Conservation (phyloP, 2,329 filamentous ascomycete species). For the Ceratocystis diversiconidia region DNA sequence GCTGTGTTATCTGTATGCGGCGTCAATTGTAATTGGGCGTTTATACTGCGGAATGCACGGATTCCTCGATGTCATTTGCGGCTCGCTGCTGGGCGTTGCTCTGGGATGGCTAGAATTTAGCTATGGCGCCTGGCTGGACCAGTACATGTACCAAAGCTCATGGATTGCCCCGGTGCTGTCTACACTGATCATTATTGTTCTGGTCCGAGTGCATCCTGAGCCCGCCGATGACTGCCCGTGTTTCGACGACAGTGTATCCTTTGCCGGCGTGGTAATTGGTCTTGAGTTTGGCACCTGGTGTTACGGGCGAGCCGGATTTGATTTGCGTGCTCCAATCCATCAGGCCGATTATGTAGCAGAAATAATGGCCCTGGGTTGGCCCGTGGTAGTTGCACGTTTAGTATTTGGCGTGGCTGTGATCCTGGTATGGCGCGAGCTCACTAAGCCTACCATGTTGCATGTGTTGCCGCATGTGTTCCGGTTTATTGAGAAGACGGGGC, state of each 20-base stretch:
- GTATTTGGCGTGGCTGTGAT: conserved; percentile 68
- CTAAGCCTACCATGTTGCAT: conserved; percentile 70
- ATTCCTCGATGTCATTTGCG: conserved; percentile 77
- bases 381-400: conserved; percentile 51
- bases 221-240: conserved; percentile 94
- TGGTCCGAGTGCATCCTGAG: conserved; percentile 85
- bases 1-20: conserved; percentile 68
- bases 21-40: conserved; percentile 78
- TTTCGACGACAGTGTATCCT: conserved; percentile 90
- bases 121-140: conserved; percentile 49
- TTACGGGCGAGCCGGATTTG: conserved; percentile 13
- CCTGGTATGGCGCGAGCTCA: conserved; percentile 77
- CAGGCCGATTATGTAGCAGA: conserved; percentile 33
- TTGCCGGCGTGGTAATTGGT: conserved; percentile 80
- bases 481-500: conserved; percentile 62
- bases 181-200: conserved; percentile 51
- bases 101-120: conserved; percentile 47
- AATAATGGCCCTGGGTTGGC: conserved; percentile 50
- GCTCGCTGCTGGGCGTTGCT: conserved; percentile 59
- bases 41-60: conserved; percentile 99
- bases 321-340: conserved; percentile 45
- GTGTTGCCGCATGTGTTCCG: conserved; percentile 76
- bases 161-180: conserved; percentile 51
- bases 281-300: conserved; percentile 66
- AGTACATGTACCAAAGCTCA: conserved; percentile 51